phyloP scores from a whole-genome alignment of 2,329 filamentous ascomycete genomes.

The Colletotrichum lupini region DNA sequence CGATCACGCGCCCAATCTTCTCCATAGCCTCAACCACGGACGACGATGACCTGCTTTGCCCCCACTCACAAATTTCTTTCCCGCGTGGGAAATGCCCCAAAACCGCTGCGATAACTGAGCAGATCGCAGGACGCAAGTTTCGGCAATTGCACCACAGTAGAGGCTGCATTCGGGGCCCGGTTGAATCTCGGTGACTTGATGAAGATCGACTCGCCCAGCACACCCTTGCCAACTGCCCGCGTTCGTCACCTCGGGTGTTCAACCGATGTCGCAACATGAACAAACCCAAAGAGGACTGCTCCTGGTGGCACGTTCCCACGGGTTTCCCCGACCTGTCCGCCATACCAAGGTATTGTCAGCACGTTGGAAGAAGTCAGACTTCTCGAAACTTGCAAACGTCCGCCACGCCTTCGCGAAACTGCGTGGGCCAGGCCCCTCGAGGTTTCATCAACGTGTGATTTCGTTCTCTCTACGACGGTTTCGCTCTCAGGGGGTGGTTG shows the following conservation, averaged over 20 bases:
- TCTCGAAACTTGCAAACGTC: neutral
- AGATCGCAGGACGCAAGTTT: neutral
- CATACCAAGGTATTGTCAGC: neutral
- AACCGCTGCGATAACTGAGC: slow-evolving; percentile 9
- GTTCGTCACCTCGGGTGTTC: slow-evolving; percentile 20
- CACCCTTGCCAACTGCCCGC: slow-evolving; percentile 12
- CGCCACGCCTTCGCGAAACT: neutral
- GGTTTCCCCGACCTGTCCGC: neutral
- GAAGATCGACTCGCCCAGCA: slow-evolving; percentile 5
- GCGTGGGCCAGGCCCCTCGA: neutral
- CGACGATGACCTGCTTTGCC: slow-evolving; percentile 2
- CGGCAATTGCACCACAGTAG: slow-evolving; percentile 1
- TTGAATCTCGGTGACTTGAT: neutral
- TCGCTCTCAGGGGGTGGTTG: slow-evolving; percentile 5
- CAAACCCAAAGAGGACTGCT: slow-evolving; percentile 8
- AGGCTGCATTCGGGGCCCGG: neutral
- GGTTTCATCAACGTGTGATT: slow-evolving; percentile 16
- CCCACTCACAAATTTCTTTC: neutral
- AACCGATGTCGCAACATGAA: slow-evolving; percentile 20
- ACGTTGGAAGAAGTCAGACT: neutral
- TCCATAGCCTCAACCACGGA: slow-evolving; percentile 14
- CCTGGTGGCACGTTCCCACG: neutral
- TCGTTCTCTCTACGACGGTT: neutral
- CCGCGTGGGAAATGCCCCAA: neutral
- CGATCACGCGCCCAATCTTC: slow-evolving; percentile 7